Percentiles rank a stretch among this genome's conserved stretches.
phyloP scores from a whole-genome alignment of 176 grass and related monocot species.

The Triticum urartu region DNA sequence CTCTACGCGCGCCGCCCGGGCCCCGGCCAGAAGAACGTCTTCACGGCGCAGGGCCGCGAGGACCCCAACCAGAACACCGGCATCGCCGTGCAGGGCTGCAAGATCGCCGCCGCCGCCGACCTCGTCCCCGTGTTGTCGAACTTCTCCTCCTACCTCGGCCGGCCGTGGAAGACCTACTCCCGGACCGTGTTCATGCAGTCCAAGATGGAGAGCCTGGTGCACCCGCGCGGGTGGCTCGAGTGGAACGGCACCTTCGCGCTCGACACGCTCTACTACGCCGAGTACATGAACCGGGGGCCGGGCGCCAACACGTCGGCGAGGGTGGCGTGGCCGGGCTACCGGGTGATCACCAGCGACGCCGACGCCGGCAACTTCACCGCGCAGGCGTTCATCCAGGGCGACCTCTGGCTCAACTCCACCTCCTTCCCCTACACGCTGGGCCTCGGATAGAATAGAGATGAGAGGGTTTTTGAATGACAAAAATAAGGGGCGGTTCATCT shows the following conservation, averaged over 20 bases:
- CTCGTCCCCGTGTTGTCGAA: constrained; percentile 44
- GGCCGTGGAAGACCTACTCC: constrained; percentile 87
- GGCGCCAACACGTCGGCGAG: constrained; percentile 58
- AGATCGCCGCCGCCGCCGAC: constrained; percentile 83
- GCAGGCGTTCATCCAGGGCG: constrained; percentile 68
- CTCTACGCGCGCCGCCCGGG: constrained; percentile 68
- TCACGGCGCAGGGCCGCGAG: constrained; percentile 74
- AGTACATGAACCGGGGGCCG: constrained; percentile 69
- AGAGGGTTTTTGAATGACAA: too few species aligned
- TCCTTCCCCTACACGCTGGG: constrained; percentile 57
- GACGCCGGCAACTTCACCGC: constrained; percentile 82
- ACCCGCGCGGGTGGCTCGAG: constrained; percentile 63
- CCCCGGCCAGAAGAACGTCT: constrained; percentile 65
- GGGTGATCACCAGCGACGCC: constrained; percentile 44
- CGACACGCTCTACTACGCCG: constrained; percentile 89
- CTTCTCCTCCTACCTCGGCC: constrained; percentile 70
- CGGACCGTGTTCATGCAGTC: constrained; percentile 77
- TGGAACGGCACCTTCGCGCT: constrained; percentile 81
- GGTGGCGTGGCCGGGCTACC: constrained; percentile 76
- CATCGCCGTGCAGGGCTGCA: constrained; percentile 80
- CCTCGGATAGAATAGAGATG: constrained; percentile 35
- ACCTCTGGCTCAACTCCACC: constrained; percentile 61
- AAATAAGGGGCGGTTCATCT: too few species aligned
- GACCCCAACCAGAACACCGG: constrained; percentile 95
- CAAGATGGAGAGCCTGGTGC: constrained; percentile 59